phyloP scores from a whole-genome alignment of 441 rosid genomes.

The Gossypium davidsonii region DNA sequence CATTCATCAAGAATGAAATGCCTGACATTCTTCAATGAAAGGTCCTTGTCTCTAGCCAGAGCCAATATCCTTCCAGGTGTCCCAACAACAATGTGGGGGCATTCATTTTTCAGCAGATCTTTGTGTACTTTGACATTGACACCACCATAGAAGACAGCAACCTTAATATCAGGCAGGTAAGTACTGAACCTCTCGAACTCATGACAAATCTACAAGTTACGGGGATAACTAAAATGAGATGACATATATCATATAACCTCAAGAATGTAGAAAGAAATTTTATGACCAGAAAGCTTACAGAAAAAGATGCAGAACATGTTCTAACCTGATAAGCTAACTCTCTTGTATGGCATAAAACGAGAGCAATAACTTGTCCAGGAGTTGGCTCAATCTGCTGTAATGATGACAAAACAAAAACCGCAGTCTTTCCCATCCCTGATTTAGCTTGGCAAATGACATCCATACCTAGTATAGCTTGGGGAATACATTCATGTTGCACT shows the following conservation, averaged over 20 bases:
- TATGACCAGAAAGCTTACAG: neutral
- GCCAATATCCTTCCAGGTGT: constrained; percentile 96
- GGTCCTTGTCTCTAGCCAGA: constrained; percentile 84
- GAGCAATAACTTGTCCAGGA: constrained; percentile 91
- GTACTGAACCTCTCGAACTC: constrained; percentile 96
- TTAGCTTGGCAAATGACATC: constrained; percentile 99
- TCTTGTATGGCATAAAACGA: constrained; percentile 87
- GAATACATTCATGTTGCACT: constrained; percentile 99
- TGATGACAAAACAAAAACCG: constrained; percentile 84
- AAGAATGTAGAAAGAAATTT: neutral
- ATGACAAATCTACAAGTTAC: constrained; percentile 65
- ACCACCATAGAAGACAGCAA: constrained; percentile 94
- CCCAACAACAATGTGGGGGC: constrained; percentile 97
- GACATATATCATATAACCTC: neutral
- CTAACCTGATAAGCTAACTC: constrained; percentile 93
- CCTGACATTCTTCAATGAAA: constrained; percentile 93
- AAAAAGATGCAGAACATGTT: neutral
- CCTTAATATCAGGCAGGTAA: constrained; percentile 78
- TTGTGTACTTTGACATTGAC: constrained; percentile 86
- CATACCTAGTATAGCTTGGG: constrained; percentile 98
- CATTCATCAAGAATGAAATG: constrained; percentile 99
- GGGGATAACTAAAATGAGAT: neutral
- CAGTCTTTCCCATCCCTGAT: constrained; percentile 99
- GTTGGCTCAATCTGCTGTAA: constrained; percentile 89
- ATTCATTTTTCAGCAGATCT: constrained; percentile 88